Conservation (phyloP, 2,329 filamentous ascomycete species). For the Lithohypha guttulata region DNA sequence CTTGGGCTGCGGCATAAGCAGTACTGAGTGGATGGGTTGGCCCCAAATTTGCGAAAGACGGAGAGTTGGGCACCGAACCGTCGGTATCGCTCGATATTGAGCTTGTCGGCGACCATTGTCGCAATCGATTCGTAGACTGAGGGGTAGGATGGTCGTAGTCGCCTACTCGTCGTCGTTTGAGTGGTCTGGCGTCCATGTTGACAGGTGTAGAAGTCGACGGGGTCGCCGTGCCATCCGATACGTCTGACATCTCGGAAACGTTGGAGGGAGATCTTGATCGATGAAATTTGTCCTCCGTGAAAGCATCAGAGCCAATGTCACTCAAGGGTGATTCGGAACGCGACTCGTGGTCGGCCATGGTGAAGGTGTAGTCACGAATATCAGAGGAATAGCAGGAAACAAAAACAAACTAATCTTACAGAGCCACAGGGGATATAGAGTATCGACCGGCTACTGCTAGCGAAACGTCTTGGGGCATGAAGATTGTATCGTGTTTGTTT, state of each 20-base stretch:
- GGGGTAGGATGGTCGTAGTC: constrained; percentile 42
- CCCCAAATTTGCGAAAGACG: constrained; percentile 49
- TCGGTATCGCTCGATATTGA: constrained; percentile 86
- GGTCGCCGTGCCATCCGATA: constrained; percentile 20
- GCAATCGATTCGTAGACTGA: constrained; percentile 27
- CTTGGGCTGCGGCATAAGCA: constrained; percentile 25
- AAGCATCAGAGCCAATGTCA: constrained; percentile 52
- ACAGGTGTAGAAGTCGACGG: constrained; percentile 16
- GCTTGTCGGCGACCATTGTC: constrained; percentile 41
- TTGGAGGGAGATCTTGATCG: constrained; percentile 35
- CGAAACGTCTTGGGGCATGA: neutral
- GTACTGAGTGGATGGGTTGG: constrained; percentile 26
- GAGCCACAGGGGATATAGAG: neutral
- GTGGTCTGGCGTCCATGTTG: constrained; percentile 32
- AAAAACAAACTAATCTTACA: neutral
- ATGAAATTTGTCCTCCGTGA: constrained; percentile 47
- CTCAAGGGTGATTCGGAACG: constrained; percentile 52
- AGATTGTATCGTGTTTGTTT: neutral
- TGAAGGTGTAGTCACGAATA: constrained; percentile 10
- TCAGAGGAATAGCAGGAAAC: neutral
- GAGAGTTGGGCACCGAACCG: constrained; percentile 67
- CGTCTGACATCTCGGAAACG: constrained; percentile 25
- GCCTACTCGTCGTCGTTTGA: constrained; percentile 39
- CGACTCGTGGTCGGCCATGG: constrained; percentile 34
- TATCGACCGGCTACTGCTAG: neutral